Conservation (phyloP, 192 early-diverging fungal species). For the Backusella tarrabulga region DNA sequence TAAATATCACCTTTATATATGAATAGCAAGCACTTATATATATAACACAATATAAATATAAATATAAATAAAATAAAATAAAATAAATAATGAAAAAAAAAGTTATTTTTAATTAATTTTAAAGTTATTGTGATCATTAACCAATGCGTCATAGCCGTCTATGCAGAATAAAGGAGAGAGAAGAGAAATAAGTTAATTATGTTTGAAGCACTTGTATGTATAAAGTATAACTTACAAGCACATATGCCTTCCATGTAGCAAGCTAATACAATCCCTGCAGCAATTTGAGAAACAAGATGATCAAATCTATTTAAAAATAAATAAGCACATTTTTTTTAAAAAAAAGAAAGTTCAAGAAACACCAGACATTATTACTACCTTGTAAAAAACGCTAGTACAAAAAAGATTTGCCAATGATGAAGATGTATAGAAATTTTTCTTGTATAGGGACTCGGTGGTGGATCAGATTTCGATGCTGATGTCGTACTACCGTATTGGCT, state of each 20-base stretch:
- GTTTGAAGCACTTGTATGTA: not conserved
- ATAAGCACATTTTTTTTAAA: not conserved
- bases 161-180: not conserved
- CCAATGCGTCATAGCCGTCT: slow-evolving; percentile 28
- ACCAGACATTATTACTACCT: slow-evolving; percentile 11
- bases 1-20: not conserved
- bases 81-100: not conserved
- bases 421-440: slow-evolving; percentile 52
- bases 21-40: not conserved
- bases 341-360: not conserved
- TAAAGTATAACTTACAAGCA: slow-evolving; percentile 26
- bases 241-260: slow-evolving; percentile 71
- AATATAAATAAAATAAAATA: too few relatives aligned
- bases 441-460: slow-evolving; percentile 1
- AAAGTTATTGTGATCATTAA: slow-evolving; percentile 16
- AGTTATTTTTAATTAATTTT: not conserved
- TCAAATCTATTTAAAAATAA: slow-evolving; percentile 50
- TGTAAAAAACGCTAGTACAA: slow-evolving; percentile 77
- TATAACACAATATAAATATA: not conserved
- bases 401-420: slow-evolving; percentile 88
- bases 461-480: not conserved
- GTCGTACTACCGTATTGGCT: not conserved
- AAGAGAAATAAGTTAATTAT: not conserved
- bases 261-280: slow-evolving; percentile 67
- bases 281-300: slow-evolving; percentile 63